A percentile compares a stretch with the other conserved stretches of the same genome.
phyloP scores from a whole-genome alignment of 805 yeast genomes.

The Sugiyamaella chiloensis region DNA sequence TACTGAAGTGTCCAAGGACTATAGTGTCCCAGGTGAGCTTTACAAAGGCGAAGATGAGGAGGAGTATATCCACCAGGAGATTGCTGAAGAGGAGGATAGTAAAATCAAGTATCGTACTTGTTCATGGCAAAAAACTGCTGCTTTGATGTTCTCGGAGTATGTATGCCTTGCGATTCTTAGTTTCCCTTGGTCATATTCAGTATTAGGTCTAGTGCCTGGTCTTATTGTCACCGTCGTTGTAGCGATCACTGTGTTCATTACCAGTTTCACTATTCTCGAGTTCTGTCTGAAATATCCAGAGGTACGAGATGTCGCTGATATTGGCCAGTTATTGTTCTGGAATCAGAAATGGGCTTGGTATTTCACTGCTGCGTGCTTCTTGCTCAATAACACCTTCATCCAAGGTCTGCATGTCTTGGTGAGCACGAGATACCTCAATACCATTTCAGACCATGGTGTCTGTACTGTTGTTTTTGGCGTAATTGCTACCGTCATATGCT shows the following conservation, averaged over 20 bases:
- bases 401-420: conserved; percentile 58
- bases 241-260: conserved; percentile 49
- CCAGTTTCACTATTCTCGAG: conserved; percentile 53
- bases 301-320: conserved; percentile 53
- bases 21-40: neutral
- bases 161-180: conserved; percentile 62
- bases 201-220: conserved; percentile 58
- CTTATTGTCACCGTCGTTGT: conserved; percentile 52
- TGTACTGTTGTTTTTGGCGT: conserved; percentile 55
- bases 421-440: conserved; percentile 59
- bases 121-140: conserved; percentile 59
- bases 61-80: conserved; percentile 16
- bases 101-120: conserved; percentile 49
- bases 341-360: conserved; percentile 52
- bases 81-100: conserved; percentile 17
- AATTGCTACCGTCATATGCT: conserved; percentile 48
- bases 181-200: conserved; percentile 65
- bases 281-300: conserved; percentile 54
- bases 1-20: too few species aligned
- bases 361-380: conserved; percentile 52
- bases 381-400: conserved; percentile 54
- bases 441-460: conserved; percentile 46
- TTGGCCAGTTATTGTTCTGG: conserved; percentile 56
- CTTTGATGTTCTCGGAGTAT: conserved; percentile 57
- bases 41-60: conserved; percentile 13